phyloP scores from a whole-genome alignment of 768 basidiomycete species.

The Amanita muscaria region DNA sequence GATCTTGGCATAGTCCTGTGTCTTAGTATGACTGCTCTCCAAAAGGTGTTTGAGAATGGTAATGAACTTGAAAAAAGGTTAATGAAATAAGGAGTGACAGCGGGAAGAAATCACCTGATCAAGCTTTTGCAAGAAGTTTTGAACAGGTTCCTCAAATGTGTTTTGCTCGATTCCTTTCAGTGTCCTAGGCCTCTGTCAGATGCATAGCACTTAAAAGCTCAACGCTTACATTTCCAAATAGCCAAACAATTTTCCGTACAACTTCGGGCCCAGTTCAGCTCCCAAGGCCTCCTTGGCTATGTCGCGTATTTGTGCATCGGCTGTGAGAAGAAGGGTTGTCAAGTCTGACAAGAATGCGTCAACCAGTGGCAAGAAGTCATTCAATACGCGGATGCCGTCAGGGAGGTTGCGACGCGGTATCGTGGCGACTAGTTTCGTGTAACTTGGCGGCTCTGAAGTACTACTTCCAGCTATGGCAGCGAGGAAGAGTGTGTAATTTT shows the following conservation, averaged over 20 bases:
- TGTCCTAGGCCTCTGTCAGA: conserved; percentile 26
- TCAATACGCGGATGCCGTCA: conserved; percentile 59
- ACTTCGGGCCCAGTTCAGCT: conserved; percentile 60
- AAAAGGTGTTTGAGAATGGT: conserved; percentile 68
- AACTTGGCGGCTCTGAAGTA: conserved; percentile 41
- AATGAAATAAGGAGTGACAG: conserved; percentile 1
- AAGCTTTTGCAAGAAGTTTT: conserved; percentile 44
- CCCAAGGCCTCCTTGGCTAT: conserved; percentile 75
- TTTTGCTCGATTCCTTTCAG: conserved; percentile 43
- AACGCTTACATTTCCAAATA: conserved; percentile 63
- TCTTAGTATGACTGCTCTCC: conserved; percentile 53
- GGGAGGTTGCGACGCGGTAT: conserved; percentile 56
- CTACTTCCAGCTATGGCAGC: conserved; percentile 67
- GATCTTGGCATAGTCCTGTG: conserved; percentile 53
- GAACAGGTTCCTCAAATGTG: conserved; percentile 33
- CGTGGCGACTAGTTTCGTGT: conserved; percentile 39
- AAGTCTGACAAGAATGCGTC: conserved; percentile 59
- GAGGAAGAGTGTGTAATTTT: conserved; percentile 73
- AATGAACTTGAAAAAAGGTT: conserved; percentile 44
- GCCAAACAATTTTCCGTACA: conserved; percentile 60
- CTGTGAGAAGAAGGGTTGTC: conserved; percentile 59
- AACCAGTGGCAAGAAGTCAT: conserved; percentile 49
- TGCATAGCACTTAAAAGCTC: background rate
- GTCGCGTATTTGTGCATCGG: conserved; percentile 63
- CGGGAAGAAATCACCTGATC: conserved; percentile 50